Base-by-base conservation (phyloP, 164 flowering plant genomes). In the Stephania cephalantha region DNA sequence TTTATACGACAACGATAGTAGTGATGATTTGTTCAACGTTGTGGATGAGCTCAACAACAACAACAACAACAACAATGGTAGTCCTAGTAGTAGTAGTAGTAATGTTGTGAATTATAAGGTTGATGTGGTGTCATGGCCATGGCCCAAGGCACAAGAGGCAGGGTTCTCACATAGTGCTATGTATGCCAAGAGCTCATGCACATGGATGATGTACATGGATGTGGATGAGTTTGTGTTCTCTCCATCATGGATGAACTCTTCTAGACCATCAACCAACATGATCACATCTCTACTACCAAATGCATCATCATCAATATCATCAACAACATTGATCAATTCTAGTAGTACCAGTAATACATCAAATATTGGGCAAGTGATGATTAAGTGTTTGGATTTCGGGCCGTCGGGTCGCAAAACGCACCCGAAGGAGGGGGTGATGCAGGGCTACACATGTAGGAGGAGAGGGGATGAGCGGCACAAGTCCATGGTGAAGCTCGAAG, bases 71-170 rank as follows among this genome's bases (percentile, higher is more conserved):
- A 78, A 88, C 35, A 35, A 35, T 4, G 1, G 42, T 35, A 35
- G 42, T 35, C 42, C 3, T 35, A 2, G 4, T 35, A 35, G 42
- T 35, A 35, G 42, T 35, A 25, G 25, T 25, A 25, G 25, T 25
- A 25, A 25, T 25, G 25, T 25, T 25, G 25, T 25, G 25, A 25
- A 25, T 25, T 25, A 25, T 25, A 35, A 35, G 42, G 79, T 91
- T 6, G 73, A 46, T 11, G 84, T 82, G 0, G 8, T 85, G 6
- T 74, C 76, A 0, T 95, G 98, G 98, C 80, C 87, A 6, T 95
- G 99, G 99, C 90, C 92, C 0, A 95, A 95, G 79, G 84, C 97
- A 0, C 99, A 95, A 66, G 98, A 95, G 67, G 97, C 98, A 12
- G 99, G 98, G 0, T 92, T 95, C 82, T 95, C 99, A 0, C 99